Base-by-base conservation (phyloP, 1,139 yeast species). In the Taphrina betulina region DNA sequence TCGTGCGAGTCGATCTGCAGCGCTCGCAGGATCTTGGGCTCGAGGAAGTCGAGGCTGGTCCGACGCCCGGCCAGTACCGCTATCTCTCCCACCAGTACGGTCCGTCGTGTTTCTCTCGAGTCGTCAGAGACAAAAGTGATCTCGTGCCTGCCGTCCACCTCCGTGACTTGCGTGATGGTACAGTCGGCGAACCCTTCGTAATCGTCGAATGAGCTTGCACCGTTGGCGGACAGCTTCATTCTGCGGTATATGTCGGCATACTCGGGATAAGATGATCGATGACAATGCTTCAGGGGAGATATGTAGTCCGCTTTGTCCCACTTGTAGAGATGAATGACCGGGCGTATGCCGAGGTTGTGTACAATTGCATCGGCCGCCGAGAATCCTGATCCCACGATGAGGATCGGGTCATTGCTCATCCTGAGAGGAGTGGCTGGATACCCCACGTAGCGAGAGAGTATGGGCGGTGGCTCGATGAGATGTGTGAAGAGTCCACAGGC, bases 301-400 rank as follows among this genome's bases (percentile, higher is more conserved):
- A 65, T 65, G 33, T 54, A 57, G 23, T 37, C 53, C 12, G 59
- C 61, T 10, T 62, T 60, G 26, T 61, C 60, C 71, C 72, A 69
- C 40, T 64, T 63, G 61, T 59, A 69, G 4, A 69, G 52, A 56
- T 69, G 72, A 10, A 67, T 53, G n/a, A 59, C 41, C 24, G 48
- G 56, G 33, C 53, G 48, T 22, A 14, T 19, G 8, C 29, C 42
- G 19, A 57, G 53, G 3, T 40, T 50, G 23, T 59, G 54, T 2
- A 59, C 53, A 10, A 69, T 59, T 0, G 70, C 69, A 41, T 69
- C 72, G 1, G 72, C 72, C 0, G 72, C 72, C 4, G 71, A 67
- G 24, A 69, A 68, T 1, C 72, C 72, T 1, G 71, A 63, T 0
- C 72, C 72, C n/a, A 69, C 57, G 1, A 69, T 64, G n/a, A 69